Percentiles rank a stretch among this genome's conserved stretches.
phyloP scores from a whole-genome alignment of 768 basidiomycete genomes.

The Ramaria sp. region DNA sequence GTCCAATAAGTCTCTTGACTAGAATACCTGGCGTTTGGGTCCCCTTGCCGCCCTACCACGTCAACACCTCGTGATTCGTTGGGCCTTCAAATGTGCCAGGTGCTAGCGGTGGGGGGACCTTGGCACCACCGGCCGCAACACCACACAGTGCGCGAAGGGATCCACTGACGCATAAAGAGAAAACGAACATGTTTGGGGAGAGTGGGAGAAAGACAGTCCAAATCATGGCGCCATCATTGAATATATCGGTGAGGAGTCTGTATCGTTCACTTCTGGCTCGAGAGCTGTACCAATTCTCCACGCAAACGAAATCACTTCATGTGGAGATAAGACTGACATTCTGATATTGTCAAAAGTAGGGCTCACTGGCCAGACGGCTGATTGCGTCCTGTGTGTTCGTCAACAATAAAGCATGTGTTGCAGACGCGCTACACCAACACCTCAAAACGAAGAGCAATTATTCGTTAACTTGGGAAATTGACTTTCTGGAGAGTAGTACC shows the following conservation, averaged over 20 bases:
- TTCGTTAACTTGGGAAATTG: background rate
- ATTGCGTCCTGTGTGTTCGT: slow-evolving; percentile 55
- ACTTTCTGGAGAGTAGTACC: background rate
- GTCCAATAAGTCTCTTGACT: slow-evolving; percentile 63
- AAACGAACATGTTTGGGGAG: slow-evolving; percentile 34
- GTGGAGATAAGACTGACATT: background rate
- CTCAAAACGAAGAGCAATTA: slow-evolving; percentile 22
- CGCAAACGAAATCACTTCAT: slow-evolving; percentile 48
- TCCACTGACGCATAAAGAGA: slow-evolving; percentile 48
- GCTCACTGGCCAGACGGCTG: slow-evolving; percentile 52
- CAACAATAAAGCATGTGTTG: slow-evolving; percentile 53
- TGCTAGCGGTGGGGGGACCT: slow-evolving; percentile 61
- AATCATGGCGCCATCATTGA: slow-evolving; percentile 51
- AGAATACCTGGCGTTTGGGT: slow-evolving; percentile 61
- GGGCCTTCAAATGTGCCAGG: no score
- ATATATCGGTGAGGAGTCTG: slow-evolving; percentile 53
- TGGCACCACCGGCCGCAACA: slow-evolving; percentile 60
- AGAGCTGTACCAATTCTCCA: slow-evolving; percentile 55
- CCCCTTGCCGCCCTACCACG: slow-evolving; percentile 54
- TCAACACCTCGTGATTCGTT: no score
- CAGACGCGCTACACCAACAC: slow-evolving; percentile 61
- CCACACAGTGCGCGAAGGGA: slow-evolving; percentile 47
- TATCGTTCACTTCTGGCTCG: slow-evolving; percentile 64
- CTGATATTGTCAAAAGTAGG: background rate
- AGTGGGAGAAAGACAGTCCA: slow-evolving; percentile 48